phyloP scores from a whole-genome alignment of 2,329 filamentous ascomycete species.

The Trichoderma afroharzianum region DNA sequence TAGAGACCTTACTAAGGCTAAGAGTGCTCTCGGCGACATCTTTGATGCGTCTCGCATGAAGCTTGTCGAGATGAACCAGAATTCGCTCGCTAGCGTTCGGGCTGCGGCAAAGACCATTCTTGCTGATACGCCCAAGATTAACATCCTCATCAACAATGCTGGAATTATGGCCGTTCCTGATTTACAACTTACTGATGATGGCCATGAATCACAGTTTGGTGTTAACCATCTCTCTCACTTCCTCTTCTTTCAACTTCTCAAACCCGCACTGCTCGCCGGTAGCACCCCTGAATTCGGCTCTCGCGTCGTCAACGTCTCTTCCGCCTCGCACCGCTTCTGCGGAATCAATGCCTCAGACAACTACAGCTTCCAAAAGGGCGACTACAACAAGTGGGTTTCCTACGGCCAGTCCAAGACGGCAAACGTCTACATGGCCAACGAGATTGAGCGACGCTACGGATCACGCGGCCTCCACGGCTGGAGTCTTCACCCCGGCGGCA shows the following conservation, averaged over 20 bases:
- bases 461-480: constrained; percentile 38
- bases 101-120: constrained; percentile 31
- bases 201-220: constrained; percentile 26
- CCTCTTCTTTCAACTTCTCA: constrained; percentile 28
- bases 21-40: constrained; percentile 26
- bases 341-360: constrained; percentile 13
- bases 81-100: constrained; percentile 22
- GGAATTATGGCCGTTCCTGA: constrained; percentile 37
- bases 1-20: constrained; percentile 33
- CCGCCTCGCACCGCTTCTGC: neutral
- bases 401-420: constrained; percentile 50
- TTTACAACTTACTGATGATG: constrained; percentile 21
- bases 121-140: constrained; percentile 30
- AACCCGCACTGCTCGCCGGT: neutral
- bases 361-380: constrained; percentile 22
- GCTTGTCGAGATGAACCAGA: constrained; percentile 18
- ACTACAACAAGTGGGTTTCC: constrained; percentile 30
- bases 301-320: constrained; percentile 9
- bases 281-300: constrained; percentile 1
- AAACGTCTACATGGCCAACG: constrained; percentile 47
- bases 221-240: constrained; percentile 29
- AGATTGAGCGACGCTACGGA: constrained; percentile 47
- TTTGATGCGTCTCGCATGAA: constrained; percentile 8
- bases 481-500: constrained; percentile 41
- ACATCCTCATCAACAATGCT: constrained; percentile 42